Base-by-base conservation (phyloP, 495 filamentous ascomycete genomes). In the Tuber microsphaerosporum region DNA sequence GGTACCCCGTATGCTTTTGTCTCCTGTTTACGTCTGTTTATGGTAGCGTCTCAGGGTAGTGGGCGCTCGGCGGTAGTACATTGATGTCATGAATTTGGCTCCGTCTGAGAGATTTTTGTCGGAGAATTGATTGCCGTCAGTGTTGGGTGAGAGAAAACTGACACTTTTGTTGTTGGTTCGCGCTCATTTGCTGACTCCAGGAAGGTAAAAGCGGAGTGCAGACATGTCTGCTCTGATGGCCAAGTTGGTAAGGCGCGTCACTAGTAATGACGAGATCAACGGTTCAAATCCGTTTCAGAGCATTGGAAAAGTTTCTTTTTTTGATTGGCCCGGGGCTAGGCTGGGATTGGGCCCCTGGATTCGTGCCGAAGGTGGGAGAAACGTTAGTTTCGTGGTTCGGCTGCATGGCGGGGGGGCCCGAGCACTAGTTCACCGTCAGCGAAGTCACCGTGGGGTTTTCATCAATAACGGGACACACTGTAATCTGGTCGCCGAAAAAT, bases 231-330 rank as follows among this genome's bases (percentile, higher is more conserved):
- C 71, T 73, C 44, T 73, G 43, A 51, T 73, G 71, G 71, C 71
- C 71, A 56, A 73, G 44, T 73, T 73, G 71, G 71, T 73, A 73
- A 73, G 71, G 71, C 43, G 26, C 43, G 51, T 31, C 71, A 56
- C 71, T 56, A 73, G 43, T 73, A 71, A 79, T 79, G 77, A 69
- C 73, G 76, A 79, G 73, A 79, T 79, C 77, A 71, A 70, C 77
- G 70, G 73, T 79, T 75, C 76, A 79, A 79, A 71, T 79, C 77
- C 77, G 76, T 70, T 69, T 73, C 73, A 79, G 77, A 78, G 73
- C 76, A 78, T 75, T 10, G 39, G 61, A 70, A 78, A 56, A 37
- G 0, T 56, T 56, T 56, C 48, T n/a, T 14, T 61, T 61, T 22
- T 61, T 2, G n/a, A 14, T 61, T 26, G 51, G n/a, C 9, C 2